phyloP scores from a whole-genome alignment of 1,284 basidiomycete genomes.

The Moniliophthora roreri region DNA sequence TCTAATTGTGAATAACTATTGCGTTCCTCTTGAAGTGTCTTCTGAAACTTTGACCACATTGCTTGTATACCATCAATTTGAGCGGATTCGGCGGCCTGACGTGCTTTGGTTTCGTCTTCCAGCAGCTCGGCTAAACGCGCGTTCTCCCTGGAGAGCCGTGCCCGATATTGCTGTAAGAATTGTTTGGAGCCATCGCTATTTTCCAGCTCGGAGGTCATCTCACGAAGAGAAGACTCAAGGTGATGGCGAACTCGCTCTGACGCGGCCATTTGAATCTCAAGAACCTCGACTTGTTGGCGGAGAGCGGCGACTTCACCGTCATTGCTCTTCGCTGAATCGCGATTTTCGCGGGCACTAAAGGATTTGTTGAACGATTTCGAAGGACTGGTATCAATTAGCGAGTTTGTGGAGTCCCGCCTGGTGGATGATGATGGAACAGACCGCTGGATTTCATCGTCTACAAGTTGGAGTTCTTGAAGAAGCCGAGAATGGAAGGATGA shows the following conservation, averaged over 20 bases:
- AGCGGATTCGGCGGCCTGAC: constrained; percentile 56
- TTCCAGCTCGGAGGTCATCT: constrained; percentile 65
- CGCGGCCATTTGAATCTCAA: constrained; percentile 71
- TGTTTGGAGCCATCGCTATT: constrained; percentile 66
- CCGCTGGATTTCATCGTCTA: constrained; percentile 65
- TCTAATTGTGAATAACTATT: constrained; percentile 64
- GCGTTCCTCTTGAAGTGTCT: constrained; percentile 58
- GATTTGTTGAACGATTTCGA: constrained; percentile 41
- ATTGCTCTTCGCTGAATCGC: constrained; percentile 27
- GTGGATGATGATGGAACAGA: constrained; percentile 33
- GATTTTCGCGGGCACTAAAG: constrained; percentile 34
- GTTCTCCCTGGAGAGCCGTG: constrained; percentile 61
- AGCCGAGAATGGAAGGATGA: constrained; percentile 64
- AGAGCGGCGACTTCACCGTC: constrained; percentile 54
- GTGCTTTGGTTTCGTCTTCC: constrained; percentile 66
- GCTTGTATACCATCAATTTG: constrained; percentile 66
- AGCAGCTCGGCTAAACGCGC: constrained; percentile 52
- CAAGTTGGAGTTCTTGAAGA: constrained; percentile 65
- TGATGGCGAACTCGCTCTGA: constrained; percentile 69
- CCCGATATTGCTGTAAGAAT: constrained; percentile 58
- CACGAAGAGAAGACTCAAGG: constrained; percentile 60
- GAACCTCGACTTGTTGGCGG: constrained; percentile 63
- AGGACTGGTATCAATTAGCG: constrained; percentile 39
- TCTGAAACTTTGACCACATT: constrained; percentile 71
- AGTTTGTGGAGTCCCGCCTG: constrained; percentile 26